Evolutionary conservation across 2,329 filamentous ascomycete genomes (phyloP), one percentile per base, ranked within the genome.

Genomic region (Pyrenophora tritici-repentis): DNA sequence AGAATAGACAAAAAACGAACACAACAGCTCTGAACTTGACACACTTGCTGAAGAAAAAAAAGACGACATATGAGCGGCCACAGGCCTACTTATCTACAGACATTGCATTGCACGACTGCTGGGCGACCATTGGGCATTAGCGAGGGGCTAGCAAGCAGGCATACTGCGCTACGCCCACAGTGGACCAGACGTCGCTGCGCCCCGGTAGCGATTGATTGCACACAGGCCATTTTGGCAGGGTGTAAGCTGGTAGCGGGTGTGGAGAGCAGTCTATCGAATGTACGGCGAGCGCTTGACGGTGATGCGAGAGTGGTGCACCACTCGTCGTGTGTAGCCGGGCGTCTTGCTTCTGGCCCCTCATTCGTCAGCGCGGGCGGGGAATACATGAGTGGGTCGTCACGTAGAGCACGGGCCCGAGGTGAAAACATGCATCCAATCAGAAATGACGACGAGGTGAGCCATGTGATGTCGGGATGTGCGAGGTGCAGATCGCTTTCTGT

Each of bases 1-100:
- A 68, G 66, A 71, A 69, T 43, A 50, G 67, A 65, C 65, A 68
- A 74, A 73, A 74, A 75, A 73, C 74, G 70, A 76, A 76, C 66
- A 74, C 71, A 73, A 59, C 77, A 79, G 75, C 76, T 79, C 78
- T 77, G 63, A 72, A 71, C 55, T 78, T 78, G 72, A 78, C 75
- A 78, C 66, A 75, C 78, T 80, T 79, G 77, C 77, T 80, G 75
- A 73, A 76, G 74, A 77, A 67, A 71, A 20, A 66, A 66, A 70
- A 71, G 65, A 55, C 42, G 63, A 65, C 65, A 63, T 56, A 43
- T 48, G 54, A 56, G 62, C 60, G 68, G 64, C 62, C 49, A 39
- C 50, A 46, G 56, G 46, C 50, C 58, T 64, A 63, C 66, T 68
- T 73, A 73, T 72, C 64, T 72, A 70, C 34, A 52, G 51, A 51